phyloP scores from a whole-genome alignment of 1,284 basidiomycete species.

The Coniferiporia weirii region DNA sequence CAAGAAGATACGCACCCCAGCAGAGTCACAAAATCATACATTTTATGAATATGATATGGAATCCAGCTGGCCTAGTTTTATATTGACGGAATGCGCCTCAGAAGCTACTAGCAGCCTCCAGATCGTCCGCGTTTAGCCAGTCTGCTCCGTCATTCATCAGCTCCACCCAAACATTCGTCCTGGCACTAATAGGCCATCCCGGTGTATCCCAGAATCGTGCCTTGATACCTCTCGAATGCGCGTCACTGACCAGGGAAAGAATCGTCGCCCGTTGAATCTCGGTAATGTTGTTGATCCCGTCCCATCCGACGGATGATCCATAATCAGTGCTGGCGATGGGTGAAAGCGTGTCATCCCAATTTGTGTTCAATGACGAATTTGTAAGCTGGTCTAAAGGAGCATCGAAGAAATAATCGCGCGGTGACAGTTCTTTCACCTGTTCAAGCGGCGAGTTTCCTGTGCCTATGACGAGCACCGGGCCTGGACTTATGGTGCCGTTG shows the following conservation, averaged over 20 bases:
- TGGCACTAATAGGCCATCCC: constrained; percentile 42
- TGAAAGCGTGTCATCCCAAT: constrained; percentile 39
- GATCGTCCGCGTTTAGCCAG: constrained; percentile 52
- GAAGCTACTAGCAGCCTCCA: constrained; percentile 41
- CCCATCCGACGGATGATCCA: constrained; percentile 42
- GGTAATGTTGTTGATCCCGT: constrained; percentile 39
- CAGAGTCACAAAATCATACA: background rate
- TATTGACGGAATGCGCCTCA: constrained; percentile 17
- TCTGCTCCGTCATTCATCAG: constrained; percentile 41
- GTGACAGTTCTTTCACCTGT: constrained; percentile 38
- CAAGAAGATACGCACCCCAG: too few relatives aligned
- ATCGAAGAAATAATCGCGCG: constrained; percentile 51
- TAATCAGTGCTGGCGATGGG: constrained; percentile 50
- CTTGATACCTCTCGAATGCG: constrained; percentile 40
- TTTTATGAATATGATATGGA: background rate
- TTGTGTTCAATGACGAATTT: constrained; percentile 32
- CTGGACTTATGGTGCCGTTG: constrained; percentile 34
- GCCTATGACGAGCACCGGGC: constrained; percentile 43
- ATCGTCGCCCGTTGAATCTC: constrained; percentile 34
- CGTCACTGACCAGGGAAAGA: constrained; percentile 37
- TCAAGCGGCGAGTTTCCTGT: constrained; percentile 54
- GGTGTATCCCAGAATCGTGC: constrained; percentile 53
- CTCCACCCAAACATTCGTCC: constrained; percentile 39
- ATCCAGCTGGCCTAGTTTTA: too few relatives aligned
- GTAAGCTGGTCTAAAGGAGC: constrained; percentile 42